Evolutionary conservation across 371 early-diverging fungal genomes (phyloP), one percentile per base, ranked within the genome.

Genomic region (Rhizopus arrhizus): DNA sequence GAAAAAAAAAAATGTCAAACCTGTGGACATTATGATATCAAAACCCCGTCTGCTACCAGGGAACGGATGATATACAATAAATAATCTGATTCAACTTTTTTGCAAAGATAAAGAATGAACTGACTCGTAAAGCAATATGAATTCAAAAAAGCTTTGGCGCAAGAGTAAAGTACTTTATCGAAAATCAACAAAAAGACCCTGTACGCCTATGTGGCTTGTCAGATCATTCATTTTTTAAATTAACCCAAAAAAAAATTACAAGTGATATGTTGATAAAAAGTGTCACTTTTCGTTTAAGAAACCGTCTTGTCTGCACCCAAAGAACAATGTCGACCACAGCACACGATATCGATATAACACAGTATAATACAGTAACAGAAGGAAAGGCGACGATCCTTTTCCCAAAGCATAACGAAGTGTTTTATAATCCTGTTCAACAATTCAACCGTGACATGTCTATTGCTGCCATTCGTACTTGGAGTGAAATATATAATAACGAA

Each of bases 341-440:
- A 15, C 29, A 45, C 4, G 75, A 74, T 6, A 81, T 78, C 45
- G 78, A 78, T 42, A 64, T 75, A 31, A 69, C 76, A 4, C 72
- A 64, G 16, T 89, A 74, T 72, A 81, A 83, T 46, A 73, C 83
- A 49, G 85, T 93, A 34, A 87, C 84, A 7, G 94, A 93, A 61
- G 94, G 94, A 62, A 76, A 88, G 65, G 95, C 96, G 1, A 91
- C 88, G n/a, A 93, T 97, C 53, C 79, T 93, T 57, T 93, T 95
- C 71, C 93, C 95, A 16, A 89, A 90, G 59, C 80, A 83, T 54
- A 92, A 95, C 71, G 90, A 92, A 65, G 99, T 99, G 12, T 99
- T 99, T 74, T 99, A 99, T 81, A 99, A 99, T 69, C 98, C 99
- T 9, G 97, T 99, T 15, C 97, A 99, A 82, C 85, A 96, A 76